A percentile compares a stretch with the other conserved stretches of the same genome.
Conservation (phyloP, 768 basidiomycete species). For the Piloderma croceum region DNA sequence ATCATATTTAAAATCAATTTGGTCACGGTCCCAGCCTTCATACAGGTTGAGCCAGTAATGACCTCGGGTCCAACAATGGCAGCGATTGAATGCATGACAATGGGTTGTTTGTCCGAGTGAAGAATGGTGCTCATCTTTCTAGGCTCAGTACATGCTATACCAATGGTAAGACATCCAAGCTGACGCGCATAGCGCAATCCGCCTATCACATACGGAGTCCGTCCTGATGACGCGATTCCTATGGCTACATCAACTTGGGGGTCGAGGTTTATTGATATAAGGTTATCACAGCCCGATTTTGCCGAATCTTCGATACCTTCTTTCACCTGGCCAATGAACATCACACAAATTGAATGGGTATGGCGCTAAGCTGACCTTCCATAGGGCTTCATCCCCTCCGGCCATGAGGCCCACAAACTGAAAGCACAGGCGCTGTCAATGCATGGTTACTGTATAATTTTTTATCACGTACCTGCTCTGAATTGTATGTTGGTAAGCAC, state of each 20-base stretch:
- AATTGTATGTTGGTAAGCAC: background rate
- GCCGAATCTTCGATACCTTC: slow-evolving; percentile 31
- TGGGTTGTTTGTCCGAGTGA: no score
- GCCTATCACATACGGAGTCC: slow-evolving; percentile 32
- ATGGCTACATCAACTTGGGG: slow-evolving; percentile 25
- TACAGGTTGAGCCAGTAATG: slow-evolving; percentile 29
- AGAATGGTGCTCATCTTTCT: slow-evolving; percentile 22
- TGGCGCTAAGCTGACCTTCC: slow-evolving; percentile 22
- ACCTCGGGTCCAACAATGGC: slow-evolving; percentile 28
- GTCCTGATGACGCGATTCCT: slow-evolving; percentile 30
- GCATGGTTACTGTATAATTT: no score
- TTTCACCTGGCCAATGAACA: no score
- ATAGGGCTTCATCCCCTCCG: slow-evolving; percentile 26
- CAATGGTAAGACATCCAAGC: slow-evolving; percentile 24
- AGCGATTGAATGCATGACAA: slow-evolving; percentile 24
- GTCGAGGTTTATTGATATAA: slow-evolving; percentile 20
- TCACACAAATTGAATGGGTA: no score
- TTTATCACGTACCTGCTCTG: no score
- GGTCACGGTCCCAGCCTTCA: slow-evolving; percentile 35
- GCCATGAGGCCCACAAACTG: slow-evolving; percentile 17
- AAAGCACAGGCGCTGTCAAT: no score
- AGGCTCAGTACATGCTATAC: slow-evolving; percentile 24
- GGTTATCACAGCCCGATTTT: slow-evolving; percentile 21
- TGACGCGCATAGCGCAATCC: slow-evolving; percentile 22
- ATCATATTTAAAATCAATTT: slow-evolving; percentile 32